A percentile compares a stretch with the other conserved stretches of the same genome.
Conservation (phyloP, 2,329 filamentous ascomycete species). For the Orbilia quercus region DNA sequence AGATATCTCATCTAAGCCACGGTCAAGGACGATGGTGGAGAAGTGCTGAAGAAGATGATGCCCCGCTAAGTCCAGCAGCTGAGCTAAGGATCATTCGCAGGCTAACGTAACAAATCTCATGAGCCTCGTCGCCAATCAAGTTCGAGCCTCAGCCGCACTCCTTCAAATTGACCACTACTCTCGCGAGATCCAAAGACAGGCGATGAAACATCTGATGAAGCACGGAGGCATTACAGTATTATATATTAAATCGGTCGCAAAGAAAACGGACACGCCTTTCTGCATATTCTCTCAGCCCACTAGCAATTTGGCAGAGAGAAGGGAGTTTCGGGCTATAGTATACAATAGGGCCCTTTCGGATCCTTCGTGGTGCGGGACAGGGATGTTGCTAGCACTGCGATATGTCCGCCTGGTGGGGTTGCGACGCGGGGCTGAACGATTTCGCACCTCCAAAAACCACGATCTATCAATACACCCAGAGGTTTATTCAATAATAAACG, state of each 20-base stretch:
- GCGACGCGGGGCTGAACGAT: slow-evolving; percentile 53
- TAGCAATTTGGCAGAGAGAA: too few relatives aligned
- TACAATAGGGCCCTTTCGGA: neutral
- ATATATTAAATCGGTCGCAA: too few relatives aligned
- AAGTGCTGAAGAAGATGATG: slow-evolving; percentile 30
- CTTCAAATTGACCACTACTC: neutral
- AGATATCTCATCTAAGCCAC: slow-evolving; percentile 4
- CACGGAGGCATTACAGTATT: neutral
- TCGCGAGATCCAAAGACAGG: neutral
- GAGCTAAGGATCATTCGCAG: slow-evolving; percentile 30
- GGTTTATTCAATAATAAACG: slow-evolving; percentile 27
- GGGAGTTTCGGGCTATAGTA: too few relatives aligned
- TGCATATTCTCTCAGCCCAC: neutral
- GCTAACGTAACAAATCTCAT: slow-evolving; percentile 26
- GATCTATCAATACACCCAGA: neutral
- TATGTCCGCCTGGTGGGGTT: slow-evolving; percentile 42
- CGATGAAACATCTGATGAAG: neutral
- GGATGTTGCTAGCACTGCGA: slow-evolving; percentile 46
- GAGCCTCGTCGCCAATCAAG: slow-evolving; percentile 50
- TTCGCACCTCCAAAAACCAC: slow-evolving; percentile 19
- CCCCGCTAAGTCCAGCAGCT: slow-evolving; percentile 31
- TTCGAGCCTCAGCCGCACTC: slow-evolving; percentile 39
- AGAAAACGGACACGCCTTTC: neutral
- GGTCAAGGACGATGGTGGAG: slow-evolving; percentile 15
- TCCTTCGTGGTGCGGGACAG: slow-evolving; percentile 4